These are phyloP conservation scores for Elongisporangium senticosum DNA, from an alignment of 352 stramenopile species.

Conservation along the genomic window DNA sequence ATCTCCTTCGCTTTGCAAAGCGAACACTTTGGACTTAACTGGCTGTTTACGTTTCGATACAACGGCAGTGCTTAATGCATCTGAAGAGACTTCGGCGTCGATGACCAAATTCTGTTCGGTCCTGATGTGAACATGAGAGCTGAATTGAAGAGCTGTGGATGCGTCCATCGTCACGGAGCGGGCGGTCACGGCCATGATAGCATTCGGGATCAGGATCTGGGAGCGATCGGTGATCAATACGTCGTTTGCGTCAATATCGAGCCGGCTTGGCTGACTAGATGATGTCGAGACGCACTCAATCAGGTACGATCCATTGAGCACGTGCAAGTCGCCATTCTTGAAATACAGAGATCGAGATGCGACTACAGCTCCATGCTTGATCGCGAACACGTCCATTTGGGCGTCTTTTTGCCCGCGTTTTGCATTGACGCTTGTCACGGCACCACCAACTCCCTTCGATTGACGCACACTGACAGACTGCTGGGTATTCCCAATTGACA, in stretches of 20 bases:
- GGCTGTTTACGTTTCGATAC: conserved; percentile 1
- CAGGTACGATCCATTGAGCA: conserved; percentile 46
- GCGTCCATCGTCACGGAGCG: conserved; percentile 51
- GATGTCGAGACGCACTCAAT: conserved; percentile 22
- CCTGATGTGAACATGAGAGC: conserved; percentile 32
- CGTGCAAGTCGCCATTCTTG: conserved; percentile 26
- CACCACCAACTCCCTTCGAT: conserved; percentile 21
- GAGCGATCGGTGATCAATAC: conserved; percentile 37
- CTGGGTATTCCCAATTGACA: neutral
- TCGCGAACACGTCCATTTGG: conserved; percentile 31
- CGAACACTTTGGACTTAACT: conserved; percentile 29
- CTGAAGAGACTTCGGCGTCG: conserved; percentile 41
- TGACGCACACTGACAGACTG: neutral
- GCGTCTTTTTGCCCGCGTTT: conserved; percentile 13
- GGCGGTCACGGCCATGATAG: conserved; percentile 26
- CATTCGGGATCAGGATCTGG: conserved; percentile 33
- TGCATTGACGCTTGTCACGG: conserved; percentile 35
- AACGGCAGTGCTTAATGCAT: conserved; percentile 8
- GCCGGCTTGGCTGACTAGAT: neutral
- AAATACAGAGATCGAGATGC: conserved; percentile 27
- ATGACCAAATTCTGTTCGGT: conserved; percentile 40
- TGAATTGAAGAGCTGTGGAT: conserved; percentile 33
- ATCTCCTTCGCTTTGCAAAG: conserved; percentile 44
- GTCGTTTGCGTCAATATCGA: conserved; percentile 25
- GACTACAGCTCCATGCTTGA: conserved; percentile 45